Evolutionary conservation across 495 filamentous ascomycete genomes (phyloP), one percentile per base, ranked within the genome.

Genomic region (Letharia columbiana): DNA sequence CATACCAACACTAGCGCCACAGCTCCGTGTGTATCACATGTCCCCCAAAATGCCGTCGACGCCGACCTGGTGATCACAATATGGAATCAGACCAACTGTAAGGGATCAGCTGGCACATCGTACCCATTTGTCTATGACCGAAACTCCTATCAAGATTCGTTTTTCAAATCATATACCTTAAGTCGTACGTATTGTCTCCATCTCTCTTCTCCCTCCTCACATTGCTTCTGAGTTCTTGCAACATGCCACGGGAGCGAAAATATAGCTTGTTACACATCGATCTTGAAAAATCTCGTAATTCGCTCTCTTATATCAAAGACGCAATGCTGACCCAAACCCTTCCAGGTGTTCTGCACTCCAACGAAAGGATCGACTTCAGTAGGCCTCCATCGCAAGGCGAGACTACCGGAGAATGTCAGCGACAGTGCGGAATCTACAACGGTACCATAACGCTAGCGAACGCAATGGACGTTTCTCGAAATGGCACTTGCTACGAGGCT

Each of bases 321-420:
- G 28, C 31, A 56, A 17, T 56, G 13, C 52, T 35, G 31, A 56
- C 52, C 18, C 15, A 1, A 4, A 17, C 6, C 5, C 4, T 12
- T 18, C 7, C 18, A 56, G 52, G 52, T 18, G 15, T 17, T 33
- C 52, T 35, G 31, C 52, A 35, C 31, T 18, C 52, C 13, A 56
- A 56, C 52, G 52, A 56, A 18, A 56, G 52, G 15, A 56, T 56
- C 52, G 52, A 56, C 13, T 35, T 56, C 13, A 56, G 52, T 35
- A 56, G 52, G 52, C 28, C 52, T 56, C 52, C 52, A 33, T 33
- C 7, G 2, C 1, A 17, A 13, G 23, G 15, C 13, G 31, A 56
- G 15, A 56, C 28, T 33, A 56, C 52, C 4, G 15, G 13, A 15
- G 52, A 56, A 35, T 56, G 52, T 35, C 52, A 56, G 8, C 52